These are phyloP conservation scores for Sporobolomyces pararoseus DNA, from an alignment of 768 basidiomycete genomes.

Conservation along the genomic window DNA sequence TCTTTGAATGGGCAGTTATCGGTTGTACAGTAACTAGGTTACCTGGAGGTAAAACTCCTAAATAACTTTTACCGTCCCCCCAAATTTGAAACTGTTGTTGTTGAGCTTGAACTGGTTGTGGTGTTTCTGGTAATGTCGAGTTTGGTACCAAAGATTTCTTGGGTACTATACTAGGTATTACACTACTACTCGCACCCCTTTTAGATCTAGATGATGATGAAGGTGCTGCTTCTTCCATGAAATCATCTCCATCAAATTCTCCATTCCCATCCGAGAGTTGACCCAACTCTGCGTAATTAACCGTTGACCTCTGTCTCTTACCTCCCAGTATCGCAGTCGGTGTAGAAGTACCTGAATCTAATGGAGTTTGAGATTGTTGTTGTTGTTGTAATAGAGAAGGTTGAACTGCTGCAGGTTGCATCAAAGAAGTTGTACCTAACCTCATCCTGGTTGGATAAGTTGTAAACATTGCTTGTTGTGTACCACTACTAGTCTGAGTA, in stretches of 20 bases:
- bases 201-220: conserved; percentile 57
- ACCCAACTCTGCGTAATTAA: conserved; percentile 83
- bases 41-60: conserved; percentile 78
- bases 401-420: conserved; percentile 66
- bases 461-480: conserved; percentile 66
- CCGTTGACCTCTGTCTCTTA: conserved; percentile 55
- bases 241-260: conserved; percentile 76
- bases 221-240: too few relatives aligned
- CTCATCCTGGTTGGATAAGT: conserved; percentile 86
- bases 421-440: conserved; percentile 80
- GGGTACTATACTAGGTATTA: conserved; percentile 55
- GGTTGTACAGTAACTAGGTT: conserved; percentile 66
- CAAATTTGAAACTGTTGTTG: conserved; percentile 45
- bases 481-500: conserved; percentile 24
- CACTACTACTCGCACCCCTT: conserved; percentile 51
- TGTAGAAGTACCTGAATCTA: conserved; percentile 37
- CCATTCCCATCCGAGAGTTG: conserved; percentile 63
- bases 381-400: background rate
- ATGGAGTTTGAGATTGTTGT: conserved; percentile 33
- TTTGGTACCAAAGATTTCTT: conserved; percentile 44
- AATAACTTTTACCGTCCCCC: conserved; percentile 71
- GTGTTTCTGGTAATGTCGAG: too few relatives aligned
- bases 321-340: conserved; percentile 11
- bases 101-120: too few relatives aligned
- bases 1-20: conserved; percentile 59